Conservation (phyloP, 1,284 basidiomycete species). For the Bothia castanella region DNA sequence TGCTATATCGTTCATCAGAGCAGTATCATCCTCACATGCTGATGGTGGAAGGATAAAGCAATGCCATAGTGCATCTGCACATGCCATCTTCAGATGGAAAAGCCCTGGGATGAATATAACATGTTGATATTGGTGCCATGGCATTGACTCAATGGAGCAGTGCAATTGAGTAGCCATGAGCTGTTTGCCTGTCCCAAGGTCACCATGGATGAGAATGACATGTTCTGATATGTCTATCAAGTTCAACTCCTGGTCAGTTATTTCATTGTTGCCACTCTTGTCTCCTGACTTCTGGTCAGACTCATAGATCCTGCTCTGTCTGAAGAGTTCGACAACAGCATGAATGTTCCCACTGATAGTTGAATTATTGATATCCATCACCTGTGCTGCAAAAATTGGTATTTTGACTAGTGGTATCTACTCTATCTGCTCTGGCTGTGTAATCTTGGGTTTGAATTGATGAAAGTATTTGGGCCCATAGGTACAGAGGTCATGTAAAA, state of each 20-base stretch:
- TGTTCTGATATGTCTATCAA: background rate
- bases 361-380: background rate
- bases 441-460: background rate
- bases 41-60: too few species aligned
- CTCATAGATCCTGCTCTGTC: background rate
- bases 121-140: background rate
- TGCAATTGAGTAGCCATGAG: background rate
- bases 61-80: background rate
- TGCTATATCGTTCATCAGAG: too few species aligned
- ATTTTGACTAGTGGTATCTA: too few species aligned
- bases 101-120: background rate
- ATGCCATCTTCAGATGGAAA: background rate
- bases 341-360: background rate
- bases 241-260: background rate
- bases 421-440: too few species aligned
- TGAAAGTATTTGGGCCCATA: too few species aligned
- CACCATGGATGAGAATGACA: background rate
- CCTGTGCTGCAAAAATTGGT: background rate
- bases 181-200: background rate
- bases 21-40: too few species aligned
- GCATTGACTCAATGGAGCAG: background rate
- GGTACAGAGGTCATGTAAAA: too few species aligned
- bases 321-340: background rate
- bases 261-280: too few species aligned
- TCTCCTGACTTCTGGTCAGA: too few species aligned